Evolutionary conservation across 306 rosid species (phyloP), one percentile per base, ranked within the genome.

Genomic region (Vigna mungo): DNA sequence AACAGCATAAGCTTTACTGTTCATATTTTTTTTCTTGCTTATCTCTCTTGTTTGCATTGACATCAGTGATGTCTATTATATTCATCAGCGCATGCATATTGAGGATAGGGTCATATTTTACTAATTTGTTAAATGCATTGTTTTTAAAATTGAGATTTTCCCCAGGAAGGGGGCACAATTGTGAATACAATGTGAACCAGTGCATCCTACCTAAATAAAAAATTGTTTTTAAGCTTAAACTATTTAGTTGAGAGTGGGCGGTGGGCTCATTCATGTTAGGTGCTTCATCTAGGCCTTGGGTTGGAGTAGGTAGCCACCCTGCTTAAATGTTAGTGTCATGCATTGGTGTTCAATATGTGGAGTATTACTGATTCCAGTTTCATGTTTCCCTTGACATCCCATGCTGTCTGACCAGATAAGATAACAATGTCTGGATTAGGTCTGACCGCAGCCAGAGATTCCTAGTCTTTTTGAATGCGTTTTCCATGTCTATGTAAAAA

Each of bases 401-500:
- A 15, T 20, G 60, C 37, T 1, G 25, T 27, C 23, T 11, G 23
- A 12, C 52, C 52, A 20, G 18, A 41, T 36, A 36, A 25, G 41
- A 65, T 20, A 65, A 64, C 2, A 1, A 18, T 36, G 16, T 20
- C 10, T 10, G 16, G n/a, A 20, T 5, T 27, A 10, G n/a, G 21
- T 41, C 34, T 6, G 27, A 41, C 1, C 30, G 30, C 51, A 5
- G 32, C 52, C 17, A 10, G 32, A 20, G 41, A 59, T 27, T 3
- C 13, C 68, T 16, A 30, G 6, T 60, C 20, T 30, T 30, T 53
- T 32, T 30, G 12, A 2, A 53, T 44, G 27, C 20, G 20, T 47
- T 71, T n/a, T 30, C 70, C 69, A 27, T 63, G 32, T 68, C 41
- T 75, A 61, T 36, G 5, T 68, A 13, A 14, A 70, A 30, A 25